Base-by-base conservation (phyloP, 192 early-diverging fungal species). In the Spinellus fusiger region DNA sequence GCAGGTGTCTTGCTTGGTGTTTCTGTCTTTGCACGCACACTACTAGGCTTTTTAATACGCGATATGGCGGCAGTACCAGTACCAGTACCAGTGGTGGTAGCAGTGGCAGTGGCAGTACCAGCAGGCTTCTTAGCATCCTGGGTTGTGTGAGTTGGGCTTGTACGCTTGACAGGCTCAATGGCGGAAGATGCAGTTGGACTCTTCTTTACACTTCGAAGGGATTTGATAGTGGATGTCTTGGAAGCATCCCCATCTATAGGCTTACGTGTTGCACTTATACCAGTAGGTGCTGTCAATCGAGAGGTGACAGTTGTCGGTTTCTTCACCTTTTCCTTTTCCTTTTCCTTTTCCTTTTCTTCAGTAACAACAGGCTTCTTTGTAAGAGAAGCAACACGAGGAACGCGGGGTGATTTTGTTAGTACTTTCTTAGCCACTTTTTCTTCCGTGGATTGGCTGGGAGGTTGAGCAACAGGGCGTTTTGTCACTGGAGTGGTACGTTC, bases 201-300 rank as follows among this genome's bases (percentile, higher is more conserved):
- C 40, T 44, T 44, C 18, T 18, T 44, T 8, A 40, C 54, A 35
- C 7, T 9, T 32, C 27, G 31, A 7, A 31, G 37, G 33, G 44
- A 15, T 23, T 37, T 59, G 23, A 44, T 44, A 40, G 35, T 55
- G 22, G 25, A 20, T 47, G 57, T 18, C 20, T 46, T 27, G 1
- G 12, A 9, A 31, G 57, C 12, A 15, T 35, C 32, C 20, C 33
- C 48, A 12, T n/a, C 49, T 13, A 38, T 9, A 22, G 53, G 49
- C 2, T 49, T 53, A 5, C 61, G 33, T 5, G n/a, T n/a, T 34
- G 61, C 61, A 54, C 61, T 63, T 20, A 52, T 52, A 26, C 51
- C 52, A 53, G 61, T 63, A 44, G 61, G 61, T 5, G 61, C 61
- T 33, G 61, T 63, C 51, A 63, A 46, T 28, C 61, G 13, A 31